Percentiles rank a stretch among this genome's conserved stretches.
Conservation (phyloP, 441 rosid species). For the Biscutella auriculata region DNA sequence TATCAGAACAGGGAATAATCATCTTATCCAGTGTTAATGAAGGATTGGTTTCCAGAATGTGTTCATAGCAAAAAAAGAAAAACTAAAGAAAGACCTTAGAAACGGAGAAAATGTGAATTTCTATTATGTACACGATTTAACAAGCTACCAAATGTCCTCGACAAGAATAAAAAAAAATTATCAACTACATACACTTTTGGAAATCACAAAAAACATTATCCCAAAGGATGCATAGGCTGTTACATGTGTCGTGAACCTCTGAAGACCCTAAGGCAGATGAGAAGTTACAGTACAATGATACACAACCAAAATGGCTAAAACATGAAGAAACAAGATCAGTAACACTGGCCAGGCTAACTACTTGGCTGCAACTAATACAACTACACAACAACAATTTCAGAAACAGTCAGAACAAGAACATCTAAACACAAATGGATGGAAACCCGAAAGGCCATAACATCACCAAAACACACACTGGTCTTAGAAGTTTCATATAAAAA, state of each 20-base stretch:
- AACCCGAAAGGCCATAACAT: slow-evolving; percentile 17
- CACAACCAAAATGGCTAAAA: slow-evolving; percentile 16
- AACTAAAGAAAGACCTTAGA: neutral
- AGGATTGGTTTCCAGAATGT: neutral
- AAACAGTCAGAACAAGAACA: slow-evolving; percentile 16
- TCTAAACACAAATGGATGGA: slow-evolving; percentile 18
- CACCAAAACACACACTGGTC: slow-evolving; percentile 24
- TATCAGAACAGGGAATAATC: neutral
- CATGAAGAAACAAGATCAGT: slow-evolving; percentile 12
- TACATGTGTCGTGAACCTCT: slow-evolving; percentile 13
- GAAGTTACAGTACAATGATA: slow-evolving; percentile 17
- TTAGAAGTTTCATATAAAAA: slow-evolving; percentile 19
- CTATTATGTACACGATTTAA: slow-evolving; percentile 11
- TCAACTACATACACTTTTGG: slow-evolving; percentile 24
- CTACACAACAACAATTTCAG: slow-evolving; percentile 14
- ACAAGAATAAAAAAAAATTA: neutral
- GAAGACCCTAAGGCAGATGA: slow-evolving; percentile 10
- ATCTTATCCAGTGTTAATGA: slow-evolving; percentile 13
- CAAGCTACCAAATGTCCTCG: neutral
- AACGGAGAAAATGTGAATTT: neutral
- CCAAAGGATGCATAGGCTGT: slow-evolving; percentile 20
- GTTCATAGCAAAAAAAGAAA: slow-evolving; percentile 1
- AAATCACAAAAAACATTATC: neutral
- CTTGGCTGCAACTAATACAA: slow-evolving; percentile 21
- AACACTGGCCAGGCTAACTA: slow-evolving; percentile 16